These are phyloP conservation scores for Clarireedia paspali DNA, from an alignment of 2,329 filamentous ascomycete species.

Conservation along the genomic window DNA sequence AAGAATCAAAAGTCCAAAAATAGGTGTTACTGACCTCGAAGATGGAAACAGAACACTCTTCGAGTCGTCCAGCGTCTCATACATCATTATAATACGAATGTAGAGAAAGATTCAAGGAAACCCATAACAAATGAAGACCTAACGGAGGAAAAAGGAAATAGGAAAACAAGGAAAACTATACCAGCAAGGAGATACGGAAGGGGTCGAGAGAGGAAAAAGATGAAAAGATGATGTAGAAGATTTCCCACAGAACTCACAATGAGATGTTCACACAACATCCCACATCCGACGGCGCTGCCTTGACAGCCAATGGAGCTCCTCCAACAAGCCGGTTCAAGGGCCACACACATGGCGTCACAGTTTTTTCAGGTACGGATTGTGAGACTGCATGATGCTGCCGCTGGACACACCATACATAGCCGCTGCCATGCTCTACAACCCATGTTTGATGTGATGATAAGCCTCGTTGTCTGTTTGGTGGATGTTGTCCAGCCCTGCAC, in stretches of 20 bases:
- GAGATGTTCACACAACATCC: conserved; percentile 5
- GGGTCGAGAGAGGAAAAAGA: conserved; percentile 6
- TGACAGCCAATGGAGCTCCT: conserved; percentile 12
- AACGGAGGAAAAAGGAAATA: conserved; percentile 22
- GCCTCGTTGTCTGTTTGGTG: conserved; percentile 8
- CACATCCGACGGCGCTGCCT: conserved; percentile 9
- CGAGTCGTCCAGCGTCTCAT: conserved; percentile 29
- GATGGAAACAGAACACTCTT: conserved; percentile 18
- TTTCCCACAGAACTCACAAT: conserved; percentile 6
- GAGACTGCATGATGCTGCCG: conserved; percentile 10
- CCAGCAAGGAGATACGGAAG: conserved; percentile 1
- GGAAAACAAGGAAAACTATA: conserved; percentile 11
- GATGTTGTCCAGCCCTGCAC: conserved; percentile 3
- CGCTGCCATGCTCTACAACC: conserved; percentile 2
- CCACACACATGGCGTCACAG: conserved; percentile 6
- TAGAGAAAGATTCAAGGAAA: conserved; percentile 13
- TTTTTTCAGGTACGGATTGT: conserved; percentile 3
- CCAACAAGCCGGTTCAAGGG: conserved; percentile 3
- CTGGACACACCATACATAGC: conserved; percentile 2
- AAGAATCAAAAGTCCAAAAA: neutral
- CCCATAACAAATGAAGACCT: conserved; percentile 11
- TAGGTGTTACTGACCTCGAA: conserved; percentile 23
- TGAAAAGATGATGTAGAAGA: conserved; percentile 12
- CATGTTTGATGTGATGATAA: conserved; percentile 11
- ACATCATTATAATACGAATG: conserved; percentile 27